Percentiles rank a stretch among this genome's conserved stretches.
These are phyloP conservation scores for Thelonectria rubi DNA, from an alignment of 2,329 filamentous ascomycete genomes.

Conservation along the genomic window DNA sequence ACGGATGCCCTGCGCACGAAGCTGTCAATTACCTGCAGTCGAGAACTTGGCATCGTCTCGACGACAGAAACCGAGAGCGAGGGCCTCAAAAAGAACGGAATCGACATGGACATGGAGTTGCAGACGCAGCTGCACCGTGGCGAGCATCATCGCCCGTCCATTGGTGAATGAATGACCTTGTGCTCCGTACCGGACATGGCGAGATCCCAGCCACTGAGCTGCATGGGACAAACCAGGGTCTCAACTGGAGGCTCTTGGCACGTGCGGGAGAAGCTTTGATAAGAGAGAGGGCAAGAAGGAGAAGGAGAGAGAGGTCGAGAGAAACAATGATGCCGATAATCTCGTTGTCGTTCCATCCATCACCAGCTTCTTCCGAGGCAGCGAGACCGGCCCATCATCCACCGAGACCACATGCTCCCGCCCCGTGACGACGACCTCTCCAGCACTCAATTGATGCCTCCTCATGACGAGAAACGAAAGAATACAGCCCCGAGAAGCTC, in stretches of 20 bases:
- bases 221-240: slow-evolving; percentile 2
- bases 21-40: too few relatives aligned
- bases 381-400: too few relatives aligned
- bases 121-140: too few relatives aligned
- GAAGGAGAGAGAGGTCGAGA: neutral
- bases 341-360: neutral
- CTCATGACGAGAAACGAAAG: neutral
- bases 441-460: neutral
- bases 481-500: neutral
- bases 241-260: slow-evolving; percentile 31
- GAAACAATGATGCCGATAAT: neutral
- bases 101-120: too few relatives aligned
- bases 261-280: slow-evolving; percentile 36
- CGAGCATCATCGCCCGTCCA: neutral
- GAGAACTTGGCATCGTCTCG: too few relatives aligned
- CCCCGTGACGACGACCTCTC: slow-evolving; percentile 1
- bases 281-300: slow-evolving; percentile 1
- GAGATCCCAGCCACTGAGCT: slow-evolving; percentile 17
- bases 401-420: slow-evolving; percentile 1
- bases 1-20: too few relatives aligned
- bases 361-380: neutral
- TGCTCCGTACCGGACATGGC: slow-evolving; percentile 12
- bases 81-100: too few relatives aligned
- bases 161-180: slow-evolving; percentile 4
- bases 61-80: too few relatives aligned